Conservation (phyloP, 768 basidiomycete species). For the Arthromyces matolae region DNA sequence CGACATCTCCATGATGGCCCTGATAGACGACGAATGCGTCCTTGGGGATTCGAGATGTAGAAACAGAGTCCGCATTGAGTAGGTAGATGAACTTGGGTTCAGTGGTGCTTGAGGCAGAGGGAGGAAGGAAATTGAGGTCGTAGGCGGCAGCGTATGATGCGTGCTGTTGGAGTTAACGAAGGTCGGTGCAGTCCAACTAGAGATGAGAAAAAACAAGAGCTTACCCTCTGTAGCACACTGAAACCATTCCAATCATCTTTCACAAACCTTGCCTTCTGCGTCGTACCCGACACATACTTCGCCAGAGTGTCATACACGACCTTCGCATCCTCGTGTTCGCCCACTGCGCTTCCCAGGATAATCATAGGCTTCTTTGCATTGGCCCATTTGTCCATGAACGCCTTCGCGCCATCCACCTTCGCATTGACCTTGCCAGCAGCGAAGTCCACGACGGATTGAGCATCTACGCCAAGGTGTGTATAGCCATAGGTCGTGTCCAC, state of each 20-base stretch:
- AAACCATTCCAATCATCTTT: constrained; percentile 96
- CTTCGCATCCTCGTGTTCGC: constrained; percentile 81
- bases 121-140: constrained; percentile 90
- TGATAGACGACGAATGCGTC: constrained; percentile 98
- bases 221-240: constrained; percentile 85
- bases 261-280: constrained; percentile 69
- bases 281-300: constrained; percentile 75
- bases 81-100: constrained; percentile 96
- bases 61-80: constrained; percentile 92
- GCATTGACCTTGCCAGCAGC: constrained; percentile 69
- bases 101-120: constrained; percentile 66
- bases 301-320: constrained; percentile 74
- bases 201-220: background rate
- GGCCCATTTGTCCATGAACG: constrained; percentile 75
- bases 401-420: background rate
- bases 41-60: constrained; percentile 81
- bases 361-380: constrained; percentile 90
- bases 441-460: constrained; percentile 74
- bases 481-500: constrained; percentile 93
- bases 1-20: constrained; percentile 96
- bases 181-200: background rate
- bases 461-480: constrained; percentile 79
- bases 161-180: constrained; percentile 41
- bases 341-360: constrained; percentile 84
- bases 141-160: constrained; percentile 94